Conservation (phyloP, 306 rosid species). For the Cicer bijugum region DNA sequence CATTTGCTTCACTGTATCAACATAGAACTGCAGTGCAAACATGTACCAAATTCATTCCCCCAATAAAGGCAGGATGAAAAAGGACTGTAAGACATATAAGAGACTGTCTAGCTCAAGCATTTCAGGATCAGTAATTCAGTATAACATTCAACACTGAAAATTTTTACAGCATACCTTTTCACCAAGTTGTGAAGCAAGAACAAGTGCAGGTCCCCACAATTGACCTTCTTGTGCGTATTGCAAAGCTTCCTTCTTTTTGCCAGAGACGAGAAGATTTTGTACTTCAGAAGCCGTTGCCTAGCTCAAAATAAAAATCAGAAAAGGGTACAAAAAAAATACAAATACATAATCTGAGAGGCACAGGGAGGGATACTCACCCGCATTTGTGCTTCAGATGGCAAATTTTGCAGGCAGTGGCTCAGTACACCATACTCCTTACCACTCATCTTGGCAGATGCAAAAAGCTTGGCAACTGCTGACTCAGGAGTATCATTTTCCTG, state of each 20-base stretch:
- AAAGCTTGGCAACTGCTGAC: slow-evolving; percentile 81
- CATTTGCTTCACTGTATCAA: slow-evolving; percentile 91
- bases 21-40: slow-evolving; percentile 76
- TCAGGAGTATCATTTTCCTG: slow-evolving; percentile 84
- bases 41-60: slow-evolving; percentile 44
- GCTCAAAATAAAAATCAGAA: slow-evolving; percentile 45
- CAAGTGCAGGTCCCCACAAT: slow-evolving; percentile 98
- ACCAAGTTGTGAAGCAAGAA: slow-evolving; percentile 93
- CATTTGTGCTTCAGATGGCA: slow-evolving; percentile 86
- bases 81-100: slow-evolving; percentile 35
- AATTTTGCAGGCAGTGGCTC: slow-evolving; percentile 70
- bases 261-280: slow-evolving; percentile 88
- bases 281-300: slow-evolving; percentile 92
- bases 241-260: slow-evolving; percentile 88
- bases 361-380: slow-evolving; percentile 54
- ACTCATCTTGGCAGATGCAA: slow-evolving; percentile 69
- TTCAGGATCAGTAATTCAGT: slow-evolving; percentile 31
- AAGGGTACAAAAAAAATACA: slow-evolving; percentile 32
- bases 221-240: slow-evolving; percentile 93
- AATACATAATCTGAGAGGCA: not conserved
- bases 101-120: slow-evolving; percentile 35
- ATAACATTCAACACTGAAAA: slow-evolving; percentile 11
- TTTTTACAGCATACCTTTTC: slow-evolving; percentile 65
- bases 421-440: slow-evolving; percentile 57
- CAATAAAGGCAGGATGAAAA: slow-evolving; percentile 34